phyloP scores from a whole-genome alignment of 257 asterid genomes.

The Hygrophila difformis region DNA sequence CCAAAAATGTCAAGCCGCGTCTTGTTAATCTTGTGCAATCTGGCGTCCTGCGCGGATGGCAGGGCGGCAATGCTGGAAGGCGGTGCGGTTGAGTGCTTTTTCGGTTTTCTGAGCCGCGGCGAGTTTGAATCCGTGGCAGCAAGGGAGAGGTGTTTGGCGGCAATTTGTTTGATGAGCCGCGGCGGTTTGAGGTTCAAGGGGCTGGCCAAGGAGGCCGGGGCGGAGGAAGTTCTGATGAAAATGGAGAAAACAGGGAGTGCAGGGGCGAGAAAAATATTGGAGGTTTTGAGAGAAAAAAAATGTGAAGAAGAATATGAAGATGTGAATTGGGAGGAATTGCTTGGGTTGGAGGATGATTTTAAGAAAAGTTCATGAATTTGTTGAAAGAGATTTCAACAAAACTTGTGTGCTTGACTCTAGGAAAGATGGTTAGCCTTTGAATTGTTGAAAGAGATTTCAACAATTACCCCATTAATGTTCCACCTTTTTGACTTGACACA shows the following conservation, averaged over 20 bases:
- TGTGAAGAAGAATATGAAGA: slow-evolving; percentile 71
- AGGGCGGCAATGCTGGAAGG: slow-evolving; percentile 73
- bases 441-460: too few species aligned
- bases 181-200: slow-evolving; percentile 93
- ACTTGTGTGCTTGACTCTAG: too few species aligned
- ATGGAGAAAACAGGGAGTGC: slow-evolving; percentile 40
- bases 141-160: slow-evolving; percentile 57
- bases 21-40: slow-evolving; percentile 50
- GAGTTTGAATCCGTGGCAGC: slow-evolving; percentile 40
- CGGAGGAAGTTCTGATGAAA: slow-evolving; percentile 53
- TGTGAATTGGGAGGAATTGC: slow-evolving; percentile 84
- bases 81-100: slow-evolving; percentile 46
- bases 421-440: too few species aligned
- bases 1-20: slow-evolving; percentile 59
- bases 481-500: too few species aligned
- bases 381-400: too few species aligned
- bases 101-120: slow-evolving; percentile 29
- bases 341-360: slow-evolving; percentile 41
- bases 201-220: slow-evolving; percentile 81
- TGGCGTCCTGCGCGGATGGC: slow-evolving; percentile 69
- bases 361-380: slow-evolving; percentile 22
- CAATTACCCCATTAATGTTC: too few species aligned
- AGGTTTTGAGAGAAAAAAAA: slow-evolving; percentile 53
- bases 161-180: slow-evolving; percentile 65
- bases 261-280: slow-evolving; percentile 44